Base-by-base conservation (phyloP, 2,329 filamentous ascomycete species). In the Didymella glomerata region DNA sequence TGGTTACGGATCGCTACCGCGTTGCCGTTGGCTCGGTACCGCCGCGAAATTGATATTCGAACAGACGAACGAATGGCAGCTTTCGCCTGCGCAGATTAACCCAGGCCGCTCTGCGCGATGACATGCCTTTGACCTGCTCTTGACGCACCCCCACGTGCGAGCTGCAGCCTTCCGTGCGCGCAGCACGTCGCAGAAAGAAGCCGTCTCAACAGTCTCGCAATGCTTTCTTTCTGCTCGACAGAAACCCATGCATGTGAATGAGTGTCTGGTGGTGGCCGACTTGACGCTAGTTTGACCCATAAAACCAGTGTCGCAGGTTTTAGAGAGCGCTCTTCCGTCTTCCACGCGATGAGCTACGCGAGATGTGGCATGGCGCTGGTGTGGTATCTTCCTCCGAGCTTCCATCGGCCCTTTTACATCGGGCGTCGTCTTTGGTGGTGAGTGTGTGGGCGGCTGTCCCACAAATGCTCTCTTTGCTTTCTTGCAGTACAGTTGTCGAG, bases 301-400 rank as follows among this genome's bases (percentile, higher is more conserved):
- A 30, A 54, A 45, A 60, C 66, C 66, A 69, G 67, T 60, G 68
- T 74, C 64, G 62, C 68, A 75, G 56, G 58, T 53, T 47, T 57
- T 48, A 27, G 54, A 48, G 60, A 63, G 60, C 41, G 41, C 58
- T 47, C 57, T 64, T 69, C 73, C 73, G 73, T 68, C 45, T 72
- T 76, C 73, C 74, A 75, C 74, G 73, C 73, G 73, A 74, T 64
- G 61, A 55, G 60, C 67, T 65, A 74, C 55, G 65, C 68, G 54
- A 25, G 27, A 54, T 28, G 10, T 30, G 52, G 52, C 22, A 16
- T 52, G 57, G 57, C 24, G 40, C 30, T 36, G 41, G 41, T 44
- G 30, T 45, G 46, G 56, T 41, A 60, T 46, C 25, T 58, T 61
- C 54, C 51, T 65, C 58, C 57, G 54, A 59, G 45, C 62, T 68